These are phyloP conservation scores for Inga laurina DNA, from an alignment of 306 rosid species.

Conservation along the genomic window DNA sequence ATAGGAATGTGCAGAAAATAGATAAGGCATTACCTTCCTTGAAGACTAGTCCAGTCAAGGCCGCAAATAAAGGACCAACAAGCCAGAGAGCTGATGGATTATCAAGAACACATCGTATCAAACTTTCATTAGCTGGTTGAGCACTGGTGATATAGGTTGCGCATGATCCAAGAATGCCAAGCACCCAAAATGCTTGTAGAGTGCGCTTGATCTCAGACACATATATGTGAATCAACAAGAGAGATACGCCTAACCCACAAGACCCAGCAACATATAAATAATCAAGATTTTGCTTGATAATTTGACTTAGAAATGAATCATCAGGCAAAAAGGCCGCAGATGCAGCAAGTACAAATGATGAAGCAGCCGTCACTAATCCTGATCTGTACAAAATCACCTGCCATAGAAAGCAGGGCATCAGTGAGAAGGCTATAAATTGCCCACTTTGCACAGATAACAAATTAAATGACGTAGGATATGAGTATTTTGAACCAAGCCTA, in stretches of 20 bases:
- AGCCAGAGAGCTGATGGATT: constrained; percentile 72
- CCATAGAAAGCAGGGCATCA: constrained; percentile 28
- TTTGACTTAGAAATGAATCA: constrained; percentile 28
- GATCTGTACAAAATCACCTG: constrained; percentile 83
- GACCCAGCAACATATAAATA: constrained; percentile 59
- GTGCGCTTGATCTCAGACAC: constrained; percentile 81
- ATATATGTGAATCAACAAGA: constrained; percentile 79
- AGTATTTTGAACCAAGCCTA: neutral
- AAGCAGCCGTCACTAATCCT: constrained; percentile 79
- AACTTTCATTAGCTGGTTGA: constrained; percentile 59
- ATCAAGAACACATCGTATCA: constrained; percentile 60
- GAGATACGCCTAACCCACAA: constrained; percentile 76
- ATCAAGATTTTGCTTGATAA: constrained; percentile 59
- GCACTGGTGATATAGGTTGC: constrained; percentile 61
- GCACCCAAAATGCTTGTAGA: constrained; percentile 84
- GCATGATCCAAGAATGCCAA: constrained; percentile 74
- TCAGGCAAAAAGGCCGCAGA: constrained; percentile 67
- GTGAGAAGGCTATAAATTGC: neutral
- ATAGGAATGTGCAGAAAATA: constrained; percentile 6
- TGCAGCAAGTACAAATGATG: constrained; percentile 73
- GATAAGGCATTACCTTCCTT: constrained; percentile 68
- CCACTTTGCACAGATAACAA: neutral
- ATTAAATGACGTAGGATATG: neutral
- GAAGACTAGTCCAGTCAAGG: constrained; percentile 91
- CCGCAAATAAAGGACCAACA: constrained; percentile 87